phyloP scores from a whole-genome alignment of 768 basidiomycete genomes.

The Lactifluus volemus region DNA sequence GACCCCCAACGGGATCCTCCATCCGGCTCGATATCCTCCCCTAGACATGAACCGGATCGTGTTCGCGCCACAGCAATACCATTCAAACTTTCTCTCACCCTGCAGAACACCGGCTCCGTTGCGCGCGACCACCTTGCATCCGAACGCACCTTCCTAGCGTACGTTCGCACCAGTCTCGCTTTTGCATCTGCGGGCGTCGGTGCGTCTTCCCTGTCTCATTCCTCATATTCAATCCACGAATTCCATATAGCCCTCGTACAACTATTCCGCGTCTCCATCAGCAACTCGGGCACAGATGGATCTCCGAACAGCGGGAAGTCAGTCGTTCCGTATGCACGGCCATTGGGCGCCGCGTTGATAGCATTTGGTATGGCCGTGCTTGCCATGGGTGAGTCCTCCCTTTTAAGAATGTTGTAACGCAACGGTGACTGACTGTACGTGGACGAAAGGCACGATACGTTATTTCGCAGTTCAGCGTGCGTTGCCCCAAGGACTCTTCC shows the following conservation, averaged over 20 bases:
- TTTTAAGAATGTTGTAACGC: no score
- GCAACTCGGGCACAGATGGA: conserved; percentile 19
- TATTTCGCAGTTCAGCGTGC: conserved; percentile 35
- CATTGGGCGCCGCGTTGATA: conserved; percentile 37
- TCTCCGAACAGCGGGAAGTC: not conserved
- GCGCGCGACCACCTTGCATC: conserved; percentile 45
- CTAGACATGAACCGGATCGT: not conserved
- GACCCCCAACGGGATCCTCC: not conserved
- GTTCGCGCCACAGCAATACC: conserved; percentile 5
- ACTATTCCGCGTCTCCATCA: conserved; percentile 32
- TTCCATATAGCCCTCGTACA: conserved; percentile 35
- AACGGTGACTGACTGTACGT: no score
- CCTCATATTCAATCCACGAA: not conserved
- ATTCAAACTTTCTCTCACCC: conserved; percentile 21
- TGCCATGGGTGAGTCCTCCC: conserved; percentile 23
- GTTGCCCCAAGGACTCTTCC: conserved; percentile 32
- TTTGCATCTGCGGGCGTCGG: conserved; percentile 44
- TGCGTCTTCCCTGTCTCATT: conserved; percentile 20
- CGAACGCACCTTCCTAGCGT: conserved; percentile 45
- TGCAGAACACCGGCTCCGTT: conserved; percentile 41
- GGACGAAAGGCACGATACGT: conserved; percentile 26
- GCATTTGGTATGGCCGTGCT: conserved; percentile 31
- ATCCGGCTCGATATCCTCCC: not conserved
- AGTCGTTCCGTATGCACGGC: conserved; percentile 29
- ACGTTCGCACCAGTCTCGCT: conserved; percentile 41